Conservation (phyloP, 257 asterid genomes). For the Plectranthus barbatus region DNA sequence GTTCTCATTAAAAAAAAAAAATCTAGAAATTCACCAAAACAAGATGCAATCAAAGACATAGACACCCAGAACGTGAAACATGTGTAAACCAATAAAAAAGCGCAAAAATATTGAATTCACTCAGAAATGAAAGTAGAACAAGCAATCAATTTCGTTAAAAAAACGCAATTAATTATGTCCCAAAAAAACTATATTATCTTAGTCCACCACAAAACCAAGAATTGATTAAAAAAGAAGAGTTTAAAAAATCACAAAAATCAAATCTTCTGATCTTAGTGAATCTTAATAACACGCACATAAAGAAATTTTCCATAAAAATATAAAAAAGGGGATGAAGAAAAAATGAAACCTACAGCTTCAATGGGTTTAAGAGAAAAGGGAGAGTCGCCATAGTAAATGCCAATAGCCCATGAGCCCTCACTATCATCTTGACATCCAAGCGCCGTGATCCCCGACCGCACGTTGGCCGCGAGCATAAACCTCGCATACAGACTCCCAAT, state of each 20-base stretch:
- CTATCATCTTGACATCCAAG: constrained; percentile 67
- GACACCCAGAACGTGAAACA: background rate
- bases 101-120: background rate
- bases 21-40: background rate
- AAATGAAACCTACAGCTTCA: constrained; percentile 54
- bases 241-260: background rate
- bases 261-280: background rate
- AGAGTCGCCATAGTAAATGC: constrained; percentile 81
- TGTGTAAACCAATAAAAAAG: background rate
- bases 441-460: constrained; percentile 39
- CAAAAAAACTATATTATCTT: background rate
- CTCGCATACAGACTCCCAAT: constrained; percentile 59
- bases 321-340: background rate
- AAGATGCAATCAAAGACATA: background rate
- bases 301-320: too few relatives aligned
- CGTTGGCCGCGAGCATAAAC: constrained; percentile 51
- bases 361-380: constrained; percentile 93
- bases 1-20: background rate
- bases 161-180: too few relatives aligned
- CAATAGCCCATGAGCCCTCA: constrained; percentile 95
- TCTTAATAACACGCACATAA: background rate
- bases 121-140: background rate
- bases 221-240: background rate
- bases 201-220: background rate
- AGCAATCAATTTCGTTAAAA: too few relatives aligned